Base-by-base conservation (phyloP, 495 filamentous ascomycete genomes). In the Parathielavia hyrcaniae region DNA sequence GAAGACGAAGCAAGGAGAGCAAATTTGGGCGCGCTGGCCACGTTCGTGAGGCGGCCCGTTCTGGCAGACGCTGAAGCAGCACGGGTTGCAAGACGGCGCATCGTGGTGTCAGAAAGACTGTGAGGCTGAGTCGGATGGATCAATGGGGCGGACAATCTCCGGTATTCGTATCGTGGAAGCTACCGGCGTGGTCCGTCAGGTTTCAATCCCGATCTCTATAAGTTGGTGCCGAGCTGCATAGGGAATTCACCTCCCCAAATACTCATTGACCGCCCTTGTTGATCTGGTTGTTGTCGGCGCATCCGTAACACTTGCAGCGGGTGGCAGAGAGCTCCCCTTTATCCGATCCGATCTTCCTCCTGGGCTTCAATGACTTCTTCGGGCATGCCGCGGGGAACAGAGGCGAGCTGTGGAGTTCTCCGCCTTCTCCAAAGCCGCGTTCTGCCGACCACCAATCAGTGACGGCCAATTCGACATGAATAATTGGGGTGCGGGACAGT, bases 81-180 rank as follows among this genome's bases (percentile, higher is more conserved):
- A 49, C 72, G 64, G 44, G 71, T 58, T 51, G 71, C 65, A 36
- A 78, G 63, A 66, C 69, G 73, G 69, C 73, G 73, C 74, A 78
- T 76, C 16, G 61, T 64, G 54, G 7, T 44, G 13, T 16, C 34
- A 26, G 43, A 48, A 50, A 44, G 38, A 38, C 13, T 34, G 22
- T 34, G 35, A 19, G 38, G 40, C 20, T 14, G 26, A 17, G 45
- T 30, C 13, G 47, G 30, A 44, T 40, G 32, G 35, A 6, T 30
- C 3, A 30, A 10, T 26, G 11, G 13, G 22, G 34, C 8, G 12
- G 50, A 53, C 43, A 17, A 13, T n/a, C 14, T 22, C 14, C 6
- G 5, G 22, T n/a, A 41, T 32, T 8, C 12, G 39, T 16, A 16
- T 36, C n/a, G 45, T n/a, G 26, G 26, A 30, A 30, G 26, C 26